Percentiles rank a stretch among this genome's conserved stretches.
These are phyloP conservation scores for Mortierella claussenii DNA, from an alignment of 192 early-diverging fungal genomes.

Conservation along the genomic window DNA sequence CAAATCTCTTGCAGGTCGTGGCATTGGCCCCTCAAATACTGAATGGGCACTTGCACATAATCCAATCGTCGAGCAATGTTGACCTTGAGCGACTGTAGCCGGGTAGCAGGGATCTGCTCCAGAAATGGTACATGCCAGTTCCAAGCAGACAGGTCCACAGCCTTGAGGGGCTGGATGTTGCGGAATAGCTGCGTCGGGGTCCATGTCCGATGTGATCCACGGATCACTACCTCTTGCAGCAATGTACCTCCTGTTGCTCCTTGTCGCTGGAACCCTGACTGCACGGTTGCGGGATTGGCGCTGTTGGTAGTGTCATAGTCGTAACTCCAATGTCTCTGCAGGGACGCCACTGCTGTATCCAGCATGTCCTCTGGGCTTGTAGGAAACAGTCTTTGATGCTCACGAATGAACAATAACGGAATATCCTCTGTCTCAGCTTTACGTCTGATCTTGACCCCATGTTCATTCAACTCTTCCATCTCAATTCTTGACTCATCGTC, in stretches of 20 bases:
- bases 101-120: slow-evolving; percentile 15
- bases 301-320: not conserved
- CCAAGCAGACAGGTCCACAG: slow-evolving; percentile 36
- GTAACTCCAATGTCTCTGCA: no score
- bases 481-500: no score
- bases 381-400: slow-evolving; percentile 20
- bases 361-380: not conserved
- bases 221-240: slow-evolving; percentile 24
- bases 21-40: slow-evolving; percentile 3
- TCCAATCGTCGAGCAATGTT: slow-evolving; percentile 22
- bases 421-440: not conserved
- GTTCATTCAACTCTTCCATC: not conserved
- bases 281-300: not conserved
- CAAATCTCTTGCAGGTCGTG: slow-evolving; percentile 25
- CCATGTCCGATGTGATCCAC: slow-evolving; percentile 14
- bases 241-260: no score
- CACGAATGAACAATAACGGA: slow-evolving; percentile 23
- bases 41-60: not conserved
- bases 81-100: slow-evolving; percentile 9
- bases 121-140: slow-evolving; percentile 18
- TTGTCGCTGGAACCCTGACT: no score
- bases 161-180: slow-evolving; percentile 20
- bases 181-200: slow-evolving; percentile 6
- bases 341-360: not conserved
- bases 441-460: not conserved